Base-by-base conservation (phyloP, 371 early-diverging fungal genomes). In the Amoeboradix gromovi region DNA sequence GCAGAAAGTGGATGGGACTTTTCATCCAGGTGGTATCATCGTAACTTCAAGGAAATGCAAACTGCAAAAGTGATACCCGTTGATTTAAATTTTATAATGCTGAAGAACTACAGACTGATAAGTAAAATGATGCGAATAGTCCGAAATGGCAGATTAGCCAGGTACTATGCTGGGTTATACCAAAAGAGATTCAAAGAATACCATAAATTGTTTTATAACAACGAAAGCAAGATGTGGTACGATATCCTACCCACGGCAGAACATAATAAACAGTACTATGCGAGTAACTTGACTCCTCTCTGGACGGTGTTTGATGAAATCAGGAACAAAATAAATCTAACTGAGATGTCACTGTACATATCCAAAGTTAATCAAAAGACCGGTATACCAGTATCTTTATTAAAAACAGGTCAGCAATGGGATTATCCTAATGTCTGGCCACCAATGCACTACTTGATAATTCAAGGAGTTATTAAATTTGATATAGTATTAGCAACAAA, bases 1-100 rank as follows among this genome's bases (percentile, higher is more conserved):
- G 89, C 94, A 1, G 92, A 94, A 75, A 81, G 86, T 22, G 94
- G 94, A 5, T 88, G 88, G 88, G 92, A 92, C 76, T 92, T 84
- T 72, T 82, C 85, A 27, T 79, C 83, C 0, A 80, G 91, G 30
- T 89, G 88, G 87, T 75, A 85, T 1, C 73, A 12, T 31, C 17
- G 16, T 0, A 74, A 81, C 67, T 72, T 85, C 0, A 76, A 77
- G 1, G 70, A 75, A 1, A 80, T 90, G 30, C 74, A 78, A 66
- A 86, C 86, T 0, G 74, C 74, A n/a, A 73, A 80, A 29, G 76
- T 87, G 31, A 73, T 94, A 2, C 92, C 92, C 0, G 83, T 89
- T 2, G 91, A 91, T 69, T 81, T 94, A 12, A 94, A 94, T 76
- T 79, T 87, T 1, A 80, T 91, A 29, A 73, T 94, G 71, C 87